Evolutionary conservation across 2,329 filamentous ascomycete genomes (phyloP), one percentile per base, ranked within the genome.

Genomic region (Gremmenia infestans): DNA sequence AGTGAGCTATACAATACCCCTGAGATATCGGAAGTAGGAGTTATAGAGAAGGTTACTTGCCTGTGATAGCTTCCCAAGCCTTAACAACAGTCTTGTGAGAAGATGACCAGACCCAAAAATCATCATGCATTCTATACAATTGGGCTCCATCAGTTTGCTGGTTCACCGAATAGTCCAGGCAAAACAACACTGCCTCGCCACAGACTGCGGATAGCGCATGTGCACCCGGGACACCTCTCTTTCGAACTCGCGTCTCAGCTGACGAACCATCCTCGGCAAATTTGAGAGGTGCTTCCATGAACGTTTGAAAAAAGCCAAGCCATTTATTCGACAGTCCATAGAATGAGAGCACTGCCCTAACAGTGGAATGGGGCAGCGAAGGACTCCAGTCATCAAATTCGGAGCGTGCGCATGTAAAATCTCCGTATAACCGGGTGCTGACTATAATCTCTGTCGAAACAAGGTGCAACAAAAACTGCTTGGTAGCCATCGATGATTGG

Each of bases 91-190:
- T 73, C 3, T 72, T 60, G 48, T 83, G 78, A 5, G 81, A 74
- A 8, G 58, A 42, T 8, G 78, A 78, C 83, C 83, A 87, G 64
- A 87, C 81, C 84, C 83, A 88, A 50, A 87, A 76, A 59, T 87
- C 83, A 60, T 87, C 85, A 51, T 86, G 78, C 53, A 87, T 75
- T 11, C 85, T 79, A 67, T 84, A 85, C 5, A 88, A 69, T 22
- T 76, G 73, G 1, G 73, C 71, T 0, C 82, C 83, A 5, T 70
- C 63, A 0, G 83, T 82, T 1, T 72, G 70, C 56, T 82, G 78
- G 58, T 87, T 88, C 45, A 88, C 78, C 0, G 83, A 76, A 63
- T 82, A 83, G 64, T 88, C 86, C 61, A 88, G 78, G 57, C 81
- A 83, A 63, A 88, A 88, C 0, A 88, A 70, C 0, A 85, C 71